Evolutionary conservation across 352 stramenopile species (phyloP).

Genomic region (Albugo candida): DNA sequence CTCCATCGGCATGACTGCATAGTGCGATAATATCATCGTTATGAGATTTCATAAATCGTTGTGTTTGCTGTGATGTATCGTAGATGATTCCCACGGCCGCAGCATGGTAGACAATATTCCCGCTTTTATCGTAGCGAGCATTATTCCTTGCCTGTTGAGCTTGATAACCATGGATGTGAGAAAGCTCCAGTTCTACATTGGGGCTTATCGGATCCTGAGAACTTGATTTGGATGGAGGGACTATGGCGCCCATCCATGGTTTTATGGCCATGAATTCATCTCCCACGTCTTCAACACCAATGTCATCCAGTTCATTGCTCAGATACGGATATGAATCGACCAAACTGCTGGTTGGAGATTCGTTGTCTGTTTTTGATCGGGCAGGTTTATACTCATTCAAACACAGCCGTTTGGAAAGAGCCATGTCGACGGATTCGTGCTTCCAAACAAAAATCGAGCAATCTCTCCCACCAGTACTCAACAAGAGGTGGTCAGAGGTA

Average conservation of each 20-base stretch:
- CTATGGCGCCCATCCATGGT: slow-evolving; percentile 69
- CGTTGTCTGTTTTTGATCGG: neutral
- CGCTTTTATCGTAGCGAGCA: slow-evolving; percentile 28
- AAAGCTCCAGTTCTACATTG: slow-evolving; percentile 25
- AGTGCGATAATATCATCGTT: slow-evolving; percentile 76
- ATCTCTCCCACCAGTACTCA: slow-evolving; percentile 52
- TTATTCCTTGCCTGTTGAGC: slow-evolving; percentile 61
- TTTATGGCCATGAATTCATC: slow-evolving; percentile 85
- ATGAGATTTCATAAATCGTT: slow-evolving; percentile 44
- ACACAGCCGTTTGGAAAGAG: neutral
- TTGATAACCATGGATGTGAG: slow-evolving; percentile 62
- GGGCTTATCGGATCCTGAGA: slow-evolving; percentile 13
- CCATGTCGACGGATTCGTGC: slow-evolving; percentile 9
- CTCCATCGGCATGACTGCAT: slow-evolving; percentile 49
- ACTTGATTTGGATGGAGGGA: slow-evolving; percentile 32
- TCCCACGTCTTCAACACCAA: slow-evolving; percentile 13
- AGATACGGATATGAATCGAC: too few relatives aligned
- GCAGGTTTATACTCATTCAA: neutral
- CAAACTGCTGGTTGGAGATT: too few relatives aligned
- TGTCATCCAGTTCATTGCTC: slow-evolving; percentile 6
- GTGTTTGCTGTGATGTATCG: slow-evolving; percentile 18
- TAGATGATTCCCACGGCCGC: slow-evolving; percentile 59
- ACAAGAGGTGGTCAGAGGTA: slow-evolving; percentile 36
- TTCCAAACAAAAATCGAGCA: slow-evolving; percentile 53
- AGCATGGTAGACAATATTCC: slow-evolving; percentile 54